These are phyloP conservation scores for Tolypocladium ophioglossoides DNA, from an alignment of 2,329 filamentous ascomycete species.

Conservation along the genomic window DNA sequence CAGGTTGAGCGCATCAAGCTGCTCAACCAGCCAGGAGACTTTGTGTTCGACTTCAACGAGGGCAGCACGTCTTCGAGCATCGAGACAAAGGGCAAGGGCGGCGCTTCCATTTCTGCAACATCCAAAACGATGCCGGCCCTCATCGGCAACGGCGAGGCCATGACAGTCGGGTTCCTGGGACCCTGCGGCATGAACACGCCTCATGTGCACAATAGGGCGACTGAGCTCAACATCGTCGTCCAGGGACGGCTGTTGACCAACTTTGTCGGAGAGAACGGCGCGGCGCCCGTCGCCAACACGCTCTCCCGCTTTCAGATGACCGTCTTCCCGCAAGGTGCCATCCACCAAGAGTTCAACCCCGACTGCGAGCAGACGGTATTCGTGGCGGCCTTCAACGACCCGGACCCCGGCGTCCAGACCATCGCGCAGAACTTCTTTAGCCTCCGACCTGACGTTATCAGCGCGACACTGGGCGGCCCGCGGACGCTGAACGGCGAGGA, in stretches of 20 bases:
- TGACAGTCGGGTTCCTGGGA: constrained; percentile 37
- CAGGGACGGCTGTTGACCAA: constrained; percentile 32
- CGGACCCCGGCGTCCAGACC: constrained; percentile 34
- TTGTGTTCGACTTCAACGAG: constrained; percentile 31
- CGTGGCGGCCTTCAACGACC: constrained; percentile 34
- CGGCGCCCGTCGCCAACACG: constrained; percentile 24
- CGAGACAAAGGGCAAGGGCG: constrained; percentile 21
- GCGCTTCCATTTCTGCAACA: constrained; percentile 27
- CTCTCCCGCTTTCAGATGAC: constrained; percentile 31
- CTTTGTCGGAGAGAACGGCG: constrained; percentile 33
- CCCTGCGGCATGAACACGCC: constrained; percentile 41
- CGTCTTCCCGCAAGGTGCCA: constrained; percentile 37
- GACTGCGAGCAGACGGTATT: constrained; percentile 36
- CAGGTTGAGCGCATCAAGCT: constrained; percentile 20
- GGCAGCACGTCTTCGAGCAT: constrained; percentile 6
- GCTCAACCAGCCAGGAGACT: constrained; percentile 24
- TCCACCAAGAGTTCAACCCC: constrained; percentile 42
- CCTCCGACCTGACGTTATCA: constrained; percentile 24
- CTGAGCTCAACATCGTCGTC: constrained; percentile 36
- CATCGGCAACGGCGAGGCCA: constrained; percentile 33
- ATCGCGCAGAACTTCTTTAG: constrained; percentile 36
- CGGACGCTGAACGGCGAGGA: constrained; percentile 27
- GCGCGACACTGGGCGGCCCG: constrained; percentile 26
- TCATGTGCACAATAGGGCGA: constrained; percentile 35
- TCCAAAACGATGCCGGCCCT: constrained; percentile 40